Percentiles rank a stretch among this genome's conserved stretches.
These are phyloP conservation scores for Wickerhamiella sorbophila DNA, from an alignment of 805 yeast species.

Conservation along the genomic window DNA sequence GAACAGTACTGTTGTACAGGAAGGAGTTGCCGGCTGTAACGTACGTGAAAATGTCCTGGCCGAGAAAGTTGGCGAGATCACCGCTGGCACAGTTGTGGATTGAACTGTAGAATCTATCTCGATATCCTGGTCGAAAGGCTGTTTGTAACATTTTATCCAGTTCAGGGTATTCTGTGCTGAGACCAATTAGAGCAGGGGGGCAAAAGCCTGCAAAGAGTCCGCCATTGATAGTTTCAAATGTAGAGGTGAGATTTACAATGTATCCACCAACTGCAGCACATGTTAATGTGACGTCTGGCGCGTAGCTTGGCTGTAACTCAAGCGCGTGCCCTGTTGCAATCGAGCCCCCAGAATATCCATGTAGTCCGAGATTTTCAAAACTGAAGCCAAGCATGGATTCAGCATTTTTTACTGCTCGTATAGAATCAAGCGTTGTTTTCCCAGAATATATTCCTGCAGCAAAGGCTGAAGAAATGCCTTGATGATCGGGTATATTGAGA, in stretches of 20 bases:
- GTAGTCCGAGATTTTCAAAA: constrained; percentile 13
- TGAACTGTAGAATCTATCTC: constrained; percentile 10
- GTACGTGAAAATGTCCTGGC: constrained; percentile 13
- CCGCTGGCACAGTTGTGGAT: constrained; percentile 10
- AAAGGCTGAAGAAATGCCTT: constrained; percentile 15
- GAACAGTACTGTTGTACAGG: constrained; percentile 9
- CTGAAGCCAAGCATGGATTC: constrained; percentile 8
- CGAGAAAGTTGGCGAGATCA: constrained; percentile 9
- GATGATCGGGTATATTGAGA: constrained; percentile 19
- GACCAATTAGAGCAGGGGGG: constrained; percentile 19
- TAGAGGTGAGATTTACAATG: constrained; percentile 14
- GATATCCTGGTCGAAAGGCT: constrained; percentile 7
- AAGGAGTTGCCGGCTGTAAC: constrained; percentile 9
- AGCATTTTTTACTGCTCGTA: constrained; percentile 18
- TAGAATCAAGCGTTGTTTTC: constrained; percentile 19
- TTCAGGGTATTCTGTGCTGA: constrained; percentile 19
- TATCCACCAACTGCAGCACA: constrained; percentile 18
- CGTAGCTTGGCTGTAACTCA: constrained; percentile 14
- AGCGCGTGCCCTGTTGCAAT: constrained; percentile 20
- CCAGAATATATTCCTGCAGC: constrained; percentile 19
- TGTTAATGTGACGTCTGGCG: constrained; percentile 17
- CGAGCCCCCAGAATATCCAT: constrained; percentile 22
- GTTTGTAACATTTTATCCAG: constrained; percentile 10
- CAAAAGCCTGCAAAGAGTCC: constrained; percentile 18
- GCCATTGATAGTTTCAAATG: constrained; percentile 11